Conservation (phyloP, 441 rosid species). For the Manihot esculenta region DNA sequence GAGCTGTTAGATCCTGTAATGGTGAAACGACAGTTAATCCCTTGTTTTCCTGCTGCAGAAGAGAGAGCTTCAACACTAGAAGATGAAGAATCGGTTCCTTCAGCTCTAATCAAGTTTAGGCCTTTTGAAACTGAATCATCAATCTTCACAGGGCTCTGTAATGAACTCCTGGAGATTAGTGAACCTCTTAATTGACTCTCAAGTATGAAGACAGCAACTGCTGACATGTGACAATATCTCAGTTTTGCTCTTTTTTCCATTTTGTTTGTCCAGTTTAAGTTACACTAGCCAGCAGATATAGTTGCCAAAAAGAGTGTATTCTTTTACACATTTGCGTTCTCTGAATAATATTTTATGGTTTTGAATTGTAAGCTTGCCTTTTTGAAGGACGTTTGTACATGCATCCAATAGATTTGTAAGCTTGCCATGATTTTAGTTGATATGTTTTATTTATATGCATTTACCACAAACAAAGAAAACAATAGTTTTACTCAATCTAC, state of each 20-base stretch:
- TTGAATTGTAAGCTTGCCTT: too few species aligned
- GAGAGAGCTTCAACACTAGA: slow-evolving; percentile 55
- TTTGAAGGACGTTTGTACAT: too few species aligned
- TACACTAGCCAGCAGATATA: too few species aligned
- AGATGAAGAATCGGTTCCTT: slow-evolving; percentile 77
- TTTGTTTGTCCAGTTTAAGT: neutral
- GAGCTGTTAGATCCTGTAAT: slow-evolving; percentile 67
- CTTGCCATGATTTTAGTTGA: too few species aligned
- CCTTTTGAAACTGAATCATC: slow-evolving; percentile 58
- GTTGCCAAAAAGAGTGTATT: slow-evolving; percentile 3
- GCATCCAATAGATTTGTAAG: too few species aligned
- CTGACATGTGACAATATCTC: neutral
- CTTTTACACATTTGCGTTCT: too few species aligned
- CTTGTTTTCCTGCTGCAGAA: slow-evolving; percentile 46
- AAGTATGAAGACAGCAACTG: neutral
- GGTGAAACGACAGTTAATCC: slow-evolving; percentile 64
- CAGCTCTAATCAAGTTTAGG: slow-evolving; percentile 78
- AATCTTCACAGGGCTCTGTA: slow-evolving; percentile 68
- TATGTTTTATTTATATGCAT: too few species aligned
- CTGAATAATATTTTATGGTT: too few species aligned
- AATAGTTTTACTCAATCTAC: too few species aligned
- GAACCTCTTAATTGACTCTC: slow-evolving; percentile 29
- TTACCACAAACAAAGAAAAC: too few species aligned
- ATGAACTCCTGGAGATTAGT: slow-evolving; percentile 49
- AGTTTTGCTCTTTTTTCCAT: neutral